A percentile compares a stretch with the other conserved stretches of the same genome.
These are phyloP conservation scores for Acephala macrosclerotiorum DNA, from an alignment of 2,329 filamentous ascomycete species.

Conservation along the genomic window DNA sequence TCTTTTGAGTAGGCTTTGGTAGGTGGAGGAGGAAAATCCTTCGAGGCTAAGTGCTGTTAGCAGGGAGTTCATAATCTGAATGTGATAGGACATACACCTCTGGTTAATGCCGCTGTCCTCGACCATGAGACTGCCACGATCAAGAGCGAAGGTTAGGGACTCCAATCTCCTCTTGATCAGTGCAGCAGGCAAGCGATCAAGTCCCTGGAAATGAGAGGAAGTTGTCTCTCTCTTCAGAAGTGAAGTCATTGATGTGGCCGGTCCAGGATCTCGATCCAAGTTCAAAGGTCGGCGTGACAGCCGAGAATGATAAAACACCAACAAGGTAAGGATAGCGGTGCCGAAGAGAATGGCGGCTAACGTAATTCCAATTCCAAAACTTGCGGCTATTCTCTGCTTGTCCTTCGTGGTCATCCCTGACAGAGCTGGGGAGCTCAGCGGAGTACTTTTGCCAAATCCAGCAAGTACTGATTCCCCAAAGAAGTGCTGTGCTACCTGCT, in stretches of 20 bases:
- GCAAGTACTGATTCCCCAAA: background rate
- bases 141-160: background rate
- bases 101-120: background rate
- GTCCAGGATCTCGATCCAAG: background rate
- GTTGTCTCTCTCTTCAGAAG: background rate
- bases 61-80: no score
- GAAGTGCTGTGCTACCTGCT: background rate
- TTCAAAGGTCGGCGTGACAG: background rate
- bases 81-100: background rate
- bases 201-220: background rate
- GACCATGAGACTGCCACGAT: background rate
- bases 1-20: background rate
- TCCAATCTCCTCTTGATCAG: background rate
- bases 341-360: background rate
- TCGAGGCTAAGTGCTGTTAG: no score
- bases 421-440: background rate
- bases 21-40: background rate
- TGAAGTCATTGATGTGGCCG: background rate
- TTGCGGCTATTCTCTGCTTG: background rate
- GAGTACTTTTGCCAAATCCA: background rate
- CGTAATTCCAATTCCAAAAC: background rate
- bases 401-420: background rate
- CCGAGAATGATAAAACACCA: background rate
- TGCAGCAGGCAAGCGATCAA: background rate
- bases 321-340: background rate